Conservation (phyloP, 352 stramenopile species). For the Sclerospora graminicola region DNA sequence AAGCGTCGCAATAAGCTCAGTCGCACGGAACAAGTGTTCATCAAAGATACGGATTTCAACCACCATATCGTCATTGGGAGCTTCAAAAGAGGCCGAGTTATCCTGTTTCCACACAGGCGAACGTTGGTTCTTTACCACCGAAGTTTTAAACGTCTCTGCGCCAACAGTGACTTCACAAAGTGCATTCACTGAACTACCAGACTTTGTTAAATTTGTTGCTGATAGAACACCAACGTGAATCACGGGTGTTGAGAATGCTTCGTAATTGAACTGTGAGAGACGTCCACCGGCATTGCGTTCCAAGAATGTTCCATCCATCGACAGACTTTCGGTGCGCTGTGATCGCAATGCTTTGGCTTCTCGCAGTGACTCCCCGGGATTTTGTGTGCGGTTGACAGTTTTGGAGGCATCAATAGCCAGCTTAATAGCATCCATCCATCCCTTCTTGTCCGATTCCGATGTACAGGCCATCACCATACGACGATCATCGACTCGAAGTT, state of each 20-base stretch:
- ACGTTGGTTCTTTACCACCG: conserved; percentile 67
- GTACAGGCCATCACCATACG: conserved; percentile 80
- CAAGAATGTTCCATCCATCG: conserved; percentile 56
- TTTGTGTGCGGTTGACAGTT: conserved; percentile 64
- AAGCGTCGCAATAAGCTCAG: conserved; percentile 63
- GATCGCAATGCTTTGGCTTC: conserved; percentile 45
- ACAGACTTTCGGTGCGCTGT: conserved; percentile 58
- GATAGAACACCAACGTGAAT: conserved; percentile 74
- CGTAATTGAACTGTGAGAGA: conserved; percentile 82
- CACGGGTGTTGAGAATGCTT: conserved; percentile 69
- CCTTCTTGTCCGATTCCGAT: conserved; percentile 76
- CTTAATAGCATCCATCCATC: conserved; percentile 82
- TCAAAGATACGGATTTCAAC: conserved; percentile 79
- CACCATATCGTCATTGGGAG: conserved; percentile 64
- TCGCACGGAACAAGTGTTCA: conserved; percentile 69
- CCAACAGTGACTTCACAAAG: conserved; percentile 76
- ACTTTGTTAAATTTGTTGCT: conserved; percentile 70
- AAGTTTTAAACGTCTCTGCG: conserved; percentile 77
- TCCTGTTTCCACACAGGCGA: conserved; percentile 83
- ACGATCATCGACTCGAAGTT: conserved; percentile 65
- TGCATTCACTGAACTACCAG: conserved; percentile 62
- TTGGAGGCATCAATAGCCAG: conserved; percentile 77
- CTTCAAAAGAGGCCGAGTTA: conserved; percentile 78
- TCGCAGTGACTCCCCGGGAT: conserved; percentile 34
- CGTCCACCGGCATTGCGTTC: conserved; percentile 54